Base-by-base conservation (phyloP, 73 alveolate genomes). In the Stentor roeselii region DNA sequence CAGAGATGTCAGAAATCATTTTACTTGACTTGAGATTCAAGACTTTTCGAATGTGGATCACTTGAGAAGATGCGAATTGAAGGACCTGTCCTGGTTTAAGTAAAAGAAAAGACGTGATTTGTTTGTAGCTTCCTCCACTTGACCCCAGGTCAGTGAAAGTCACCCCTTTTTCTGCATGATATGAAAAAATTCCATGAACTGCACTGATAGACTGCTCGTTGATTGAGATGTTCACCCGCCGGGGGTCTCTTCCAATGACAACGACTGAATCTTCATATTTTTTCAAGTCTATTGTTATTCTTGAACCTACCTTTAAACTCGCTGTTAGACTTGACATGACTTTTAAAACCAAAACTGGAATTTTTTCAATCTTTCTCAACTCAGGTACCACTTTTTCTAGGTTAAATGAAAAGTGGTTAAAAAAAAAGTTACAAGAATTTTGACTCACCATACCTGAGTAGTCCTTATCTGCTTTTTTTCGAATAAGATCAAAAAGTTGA, bases 1-100 rank as follows among this genome's bases (percentile, higher is more conserved):
- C 21, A 50, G 67, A 21, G 67, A 11, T 50, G 6, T 50, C 21
- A 50, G 21, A 21, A 50, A 50, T 50, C 21, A 50, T 21, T 50
- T 6, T 50, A 50, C n/a, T n/a, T n/a, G n/a, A n/a, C n/a, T n/a
- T n/a, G n/a, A n/a, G n/a, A n/a, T n/a, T n/a, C n/a, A n/a, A n/a
- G n/a, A 21, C 67, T 50, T 67, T 32, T 67, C 34, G 21, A 27
- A 67, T 2, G 0, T 27, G 27, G 34, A 67, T 14, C 21, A 67
- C 2, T 27, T 67, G 41, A n/a, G 41, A 27, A 27, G 80, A 67
- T 2, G 80, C 80, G 11, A 67, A 34, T 67, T 67, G 80, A 67
- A 67, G 1, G 42, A 67, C 14, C 37, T 0, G 1, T 1, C 80
- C 80, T 1, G 37, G 2, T 21, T 32, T 67, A 27, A 67, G 34